Conservation (phyloP, 371 early-diverging fungal genomes). For the Smittium mucronatum region DNA sequence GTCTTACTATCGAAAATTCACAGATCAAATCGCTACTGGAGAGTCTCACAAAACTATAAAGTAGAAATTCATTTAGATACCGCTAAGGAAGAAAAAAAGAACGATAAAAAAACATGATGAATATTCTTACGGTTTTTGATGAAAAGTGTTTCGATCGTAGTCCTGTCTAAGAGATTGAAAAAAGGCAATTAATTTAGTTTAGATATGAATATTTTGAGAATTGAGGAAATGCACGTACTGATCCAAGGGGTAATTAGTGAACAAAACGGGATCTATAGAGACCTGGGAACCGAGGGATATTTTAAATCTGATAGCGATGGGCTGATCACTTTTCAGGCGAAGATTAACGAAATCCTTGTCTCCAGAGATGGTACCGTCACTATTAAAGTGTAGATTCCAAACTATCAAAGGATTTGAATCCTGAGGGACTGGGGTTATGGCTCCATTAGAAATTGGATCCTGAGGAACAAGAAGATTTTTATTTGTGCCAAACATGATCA, state of each 20-base stretch:
- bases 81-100: constrained; percentile 23
- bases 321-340: constrained; percentile 46
- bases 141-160: constrained; percentile 23
- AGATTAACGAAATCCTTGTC: constrained; percentile 57
- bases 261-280: constrained; percentile 45
- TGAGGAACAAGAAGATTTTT: not conserved
- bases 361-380: constrained; percentile 41
- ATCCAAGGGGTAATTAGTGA: constrained; percentile 70
- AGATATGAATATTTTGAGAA: constrained; percentile 9
- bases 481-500: not conserved
- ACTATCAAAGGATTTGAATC: constrained; percentile 25
- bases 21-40: constrained; percentile 46
- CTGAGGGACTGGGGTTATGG: constrained; percentile 27
- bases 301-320: constrained; percentile 62
- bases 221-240: constrained; percentile 35
- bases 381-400: constrained; percentile 39
- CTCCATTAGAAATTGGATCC: not conserved
- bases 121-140: constrained; percentile 9
- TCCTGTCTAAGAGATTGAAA: constrained; percentile 29
- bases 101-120: constrained; percentile 11
- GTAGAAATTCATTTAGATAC: too few relatives aligned
- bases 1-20: constrained; percentile 45
- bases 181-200: constrained; percentile 13
- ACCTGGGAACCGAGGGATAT: constrained; percentile 66
- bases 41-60: constrained; percentile 22